phyloP scores from a whole-genome alignment of 2,329 filamentous ascomycete species.

The Tolypocladium ophioglossoides region DNA sequence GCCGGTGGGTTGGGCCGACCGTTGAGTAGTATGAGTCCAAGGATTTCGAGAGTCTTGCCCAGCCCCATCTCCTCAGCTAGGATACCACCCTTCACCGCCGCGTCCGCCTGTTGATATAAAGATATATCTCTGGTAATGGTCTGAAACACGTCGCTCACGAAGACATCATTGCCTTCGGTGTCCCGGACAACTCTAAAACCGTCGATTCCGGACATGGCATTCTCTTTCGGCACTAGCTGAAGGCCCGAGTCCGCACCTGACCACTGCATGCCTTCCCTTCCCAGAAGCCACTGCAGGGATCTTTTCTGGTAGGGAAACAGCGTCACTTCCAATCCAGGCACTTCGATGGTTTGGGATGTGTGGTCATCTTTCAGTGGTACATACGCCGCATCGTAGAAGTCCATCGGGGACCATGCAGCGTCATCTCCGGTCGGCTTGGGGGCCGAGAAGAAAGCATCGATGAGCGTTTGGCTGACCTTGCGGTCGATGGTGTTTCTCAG shows the following conservation, averaged over 20 bases:
- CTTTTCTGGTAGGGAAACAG: constrained; percentile 66
- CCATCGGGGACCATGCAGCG: constrained; percentile 32
- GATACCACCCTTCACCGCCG: constrained; percentile 47
- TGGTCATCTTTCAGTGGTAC: constrained; percentile 40
- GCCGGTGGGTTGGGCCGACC: constrained; percentile 4
- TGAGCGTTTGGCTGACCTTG: constrained; percentile 20
- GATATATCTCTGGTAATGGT: constrained; percentile 39
- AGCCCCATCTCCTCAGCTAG: constrained; percentile 77
- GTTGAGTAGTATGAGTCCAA: constrained; percentile 59
- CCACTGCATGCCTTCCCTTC: constrained; percentile 52
- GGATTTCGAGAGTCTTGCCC: constrained; percentile 69
- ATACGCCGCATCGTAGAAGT: constrained; percentile 61
- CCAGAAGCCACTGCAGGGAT: constrained; percentile 59
- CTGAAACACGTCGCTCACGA: constrained; percentile 54
- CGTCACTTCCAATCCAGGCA: constrained; percentile 34
- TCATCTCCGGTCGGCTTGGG: not conserved
- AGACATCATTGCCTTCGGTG: constrained; percentile 27
- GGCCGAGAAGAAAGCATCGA: constrained; percentile 24
- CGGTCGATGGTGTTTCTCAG: constrained; percentile 20
- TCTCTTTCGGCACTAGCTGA: constrained; percentile 6
- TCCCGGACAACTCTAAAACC: constrained; percentile 24
- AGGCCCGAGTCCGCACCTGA: constrained; percentile 8
- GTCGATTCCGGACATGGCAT: constrained; percentile 5
- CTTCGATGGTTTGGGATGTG: constrained; percentile 24
- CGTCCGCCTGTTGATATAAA: constrained; percentile 30